A percentile compares a stretch with the other conserved stretches of the same genome.
phyloP scores from a whole-genome alignment of 176 grass and related monocot genomes.

The Aegilops bicornis region DNA sequence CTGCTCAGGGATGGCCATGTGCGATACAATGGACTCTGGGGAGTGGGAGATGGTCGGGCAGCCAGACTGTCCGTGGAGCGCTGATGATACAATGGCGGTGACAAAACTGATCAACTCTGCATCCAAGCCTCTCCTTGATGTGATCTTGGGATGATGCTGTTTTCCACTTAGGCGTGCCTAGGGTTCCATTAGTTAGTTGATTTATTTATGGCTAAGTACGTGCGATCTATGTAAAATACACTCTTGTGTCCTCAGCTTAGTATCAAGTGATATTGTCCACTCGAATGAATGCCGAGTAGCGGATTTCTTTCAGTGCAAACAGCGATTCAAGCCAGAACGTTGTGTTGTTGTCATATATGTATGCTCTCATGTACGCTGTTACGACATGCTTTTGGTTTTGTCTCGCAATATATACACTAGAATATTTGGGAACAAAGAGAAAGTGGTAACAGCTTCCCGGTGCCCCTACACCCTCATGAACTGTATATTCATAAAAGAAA shows the following conservation, averaged over 20 bases:
- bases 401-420: background rate
- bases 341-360: no score
- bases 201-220: no score
- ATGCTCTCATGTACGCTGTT: no score
- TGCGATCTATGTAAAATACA: background rate
- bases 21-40: no score
- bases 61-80: background rate
- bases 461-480: no score
- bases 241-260: background rate
- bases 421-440: background rate
- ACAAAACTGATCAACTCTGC: background rate
- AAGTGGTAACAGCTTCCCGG: no score
- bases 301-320: background rate
- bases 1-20: no score
- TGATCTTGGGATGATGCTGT: background rate
- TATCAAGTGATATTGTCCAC: background rate
- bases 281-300: background rate
- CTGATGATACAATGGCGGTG: background rate
- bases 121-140: background rate
- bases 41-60: background rate
- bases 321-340: background rate
- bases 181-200: no score
- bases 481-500: no score
- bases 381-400: no score
- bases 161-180: no score